A percentile compares a stretch with the other conserved stretches of the same genome.
Conservation (phyloP, 768 basidiomycete genomes). For the Termitomyces sp. region DNA sequence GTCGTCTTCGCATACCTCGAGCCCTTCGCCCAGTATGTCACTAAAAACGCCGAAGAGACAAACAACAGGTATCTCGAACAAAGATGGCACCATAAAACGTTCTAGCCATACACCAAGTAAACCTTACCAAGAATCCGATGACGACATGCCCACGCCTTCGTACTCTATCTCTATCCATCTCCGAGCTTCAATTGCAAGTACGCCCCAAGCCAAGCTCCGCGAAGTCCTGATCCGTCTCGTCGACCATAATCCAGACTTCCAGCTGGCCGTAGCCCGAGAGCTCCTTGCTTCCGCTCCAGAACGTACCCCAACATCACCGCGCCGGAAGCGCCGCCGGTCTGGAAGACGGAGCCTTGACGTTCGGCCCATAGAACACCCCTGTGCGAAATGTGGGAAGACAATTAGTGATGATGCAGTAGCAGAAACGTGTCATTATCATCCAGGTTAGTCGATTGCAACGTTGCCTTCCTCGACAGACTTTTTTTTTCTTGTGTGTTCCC, state of each 20-base stretch:
- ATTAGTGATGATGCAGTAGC: slow-evolving; percentile 6
- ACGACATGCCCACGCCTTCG: slow-evolving; percentile 4
- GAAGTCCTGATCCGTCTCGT: slow-evolving; percentile 33
- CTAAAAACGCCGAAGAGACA: not conserved
- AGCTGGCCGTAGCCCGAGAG: slow-evolving; percentile 33
- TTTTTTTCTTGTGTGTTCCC: not conserved
- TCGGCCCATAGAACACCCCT: slow-evolving; percentile 5
- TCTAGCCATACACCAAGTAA: not conserved
- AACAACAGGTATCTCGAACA: not conserved
- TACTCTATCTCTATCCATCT: slow-evolving; percentile 16
- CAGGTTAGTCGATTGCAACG: slow-evolving; percentile 22
- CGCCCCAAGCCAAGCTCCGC: slow-evolving; percentile 32
- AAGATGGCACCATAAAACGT: slow-evolving; percentile 8
- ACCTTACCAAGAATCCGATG: slow-evolving; percentile 2
- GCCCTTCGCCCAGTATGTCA: slow-evolving; percentile 2
- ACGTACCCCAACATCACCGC: slow-evolving; percentile 6
- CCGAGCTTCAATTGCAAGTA: slow-evolving; percentile 28
- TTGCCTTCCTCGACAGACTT: not conserved
- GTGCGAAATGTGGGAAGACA: slow-evolving; percentile 16
- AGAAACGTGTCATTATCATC: slow-evolving; percentile 25
- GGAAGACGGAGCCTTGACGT: slow-evolving; percentile 8
- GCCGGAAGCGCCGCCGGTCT: slow-evolving; percentile 10
- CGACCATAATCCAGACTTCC: slow-evolving; percentile 26
- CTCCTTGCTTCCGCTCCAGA: slow-evolving; percentile 14
- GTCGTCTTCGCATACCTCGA: not conserved